Conservation (phyloP, 305 asterid genomes). For the Fraxinus dipetala region DNA sequence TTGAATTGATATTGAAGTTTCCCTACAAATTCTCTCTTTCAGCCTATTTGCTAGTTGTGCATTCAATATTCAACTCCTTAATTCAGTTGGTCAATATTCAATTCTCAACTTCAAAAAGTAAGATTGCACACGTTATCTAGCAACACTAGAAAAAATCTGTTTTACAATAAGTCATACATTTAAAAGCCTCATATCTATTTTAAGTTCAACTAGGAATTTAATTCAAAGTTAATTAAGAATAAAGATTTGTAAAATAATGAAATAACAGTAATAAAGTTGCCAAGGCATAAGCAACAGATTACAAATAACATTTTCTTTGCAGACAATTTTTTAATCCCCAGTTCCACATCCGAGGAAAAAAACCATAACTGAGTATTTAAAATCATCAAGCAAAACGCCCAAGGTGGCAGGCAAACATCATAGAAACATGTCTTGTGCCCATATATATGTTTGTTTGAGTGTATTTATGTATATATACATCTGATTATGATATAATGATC, state of each 20-base stretch:
- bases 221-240: not conserved
- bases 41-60: not conserved
- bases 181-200: not conserved
- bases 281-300: not conserved
- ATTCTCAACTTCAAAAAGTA: not conserved
- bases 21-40: not conserved
- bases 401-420: not conserved
- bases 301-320: not conserved
- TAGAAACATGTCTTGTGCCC: not conserved
- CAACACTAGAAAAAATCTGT: not conserved
- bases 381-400: not conserved
- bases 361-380: not conserved
- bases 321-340: not conserved
- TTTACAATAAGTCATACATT: not conserved
- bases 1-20: not conserved
- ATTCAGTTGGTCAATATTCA: not conserved
- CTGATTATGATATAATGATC: slow-evolving; percentile 15
- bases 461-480: not conserved
- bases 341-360: not conserved
- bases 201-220: not conserved
- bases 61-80: not conserved
- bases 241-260: not conserved
- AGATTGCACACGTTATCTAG: not conserved
- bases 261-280: not conserved
- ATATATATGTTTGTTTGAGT: not conserved